Conservation (phyloP, 345 rosid genomes). For the Limnanthes douglasii region DNA sequence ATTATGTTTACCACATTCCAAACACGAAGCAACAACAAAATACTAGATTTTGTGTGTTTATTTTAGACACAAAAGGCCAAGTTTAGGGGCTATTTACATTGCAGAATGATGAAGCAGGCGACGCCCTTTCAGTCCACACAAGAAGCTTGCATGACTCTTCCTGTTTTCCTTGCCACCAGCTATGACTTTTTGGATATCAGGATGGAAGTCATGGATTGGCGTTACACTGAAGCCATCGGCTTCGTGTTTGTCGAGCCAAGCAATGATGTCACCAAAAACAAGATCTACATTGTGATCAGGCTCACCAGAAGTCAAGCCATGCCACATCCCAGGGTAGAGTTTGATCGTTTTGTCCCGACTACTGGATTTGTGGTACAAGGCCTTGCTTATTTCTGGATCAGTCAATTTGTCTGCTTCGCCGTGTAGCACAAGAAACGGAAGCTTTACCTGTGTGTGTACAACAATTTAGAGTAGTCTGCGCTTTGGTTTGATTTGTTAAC, state of each 20-base stretch:
- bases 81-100: too few species aligned
- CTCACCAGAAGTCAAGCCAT: slow-evolving; percentile 71
- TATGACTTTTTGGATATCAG: slow-evolving; percentile 6
- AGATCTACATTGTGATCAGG: slow-evolving; percentile 55
- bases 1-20: too few species aligned
- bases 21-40: too few species aligned
- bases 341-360: slow-evolving; percentile 72
- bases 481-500: too few species aligned
- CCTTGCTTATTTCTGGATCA: slow-evolving; percentile 95
- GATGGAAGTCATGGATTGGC: slow-evolving; percentile 9
- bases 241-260: slow-evolving; percentile 54
- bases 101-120: slow-evolving; percentile 42
- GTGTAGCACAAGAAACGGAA: slow-evolving; percentile 82
- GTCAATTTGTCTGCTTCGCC: slow-evolving; percentile 92
- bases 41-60: too few species aligned
- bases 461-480: too few species aligned
- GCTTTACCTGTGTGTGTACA: slow-evolving; percentile 28
- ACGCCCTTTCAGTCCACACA: slow-evolving; percentile 53
- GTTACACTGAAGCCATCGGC: slow-evolving; percentile 12
- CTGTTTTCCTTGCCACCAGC: slow-evolving; percentile 3
- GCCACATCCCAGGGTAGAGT: slow-evolving; percentile 95
- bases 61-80: too few species aligned
- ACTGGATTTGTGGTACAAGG: slow-evolving; percentile 49
- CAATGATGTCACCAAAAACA: slow-evolving; percentile 55
- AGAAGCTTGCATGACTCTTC: slow-evolving; percentile 14